These are phyloP conservation scores for Kazachstania taianensis DNA, from an alignment of 805 yeast genomes.

Conservation along the genomic window DNA sequence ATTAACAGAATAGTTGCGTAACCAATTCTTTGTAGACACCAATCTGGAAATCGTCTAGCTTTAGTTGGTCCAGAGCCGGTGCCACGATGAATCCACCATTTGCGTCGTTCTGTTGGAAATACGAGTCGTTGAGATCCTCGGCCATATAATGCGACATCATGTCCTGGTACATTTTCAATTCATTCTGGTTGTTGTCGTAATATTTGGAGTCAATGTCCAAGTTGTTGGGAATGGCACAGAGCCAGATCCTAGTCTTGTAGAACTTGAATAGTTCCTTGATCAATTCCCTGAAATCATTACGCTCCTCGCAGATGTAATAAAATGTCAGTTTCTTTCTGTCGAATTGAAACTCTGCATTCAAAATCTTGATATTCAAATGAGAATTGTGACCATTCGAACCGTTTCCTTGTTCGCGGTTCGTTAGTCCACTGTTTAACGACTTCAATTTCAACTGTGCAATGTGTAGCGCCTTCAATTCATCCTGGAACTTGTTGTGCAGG, in stretches of 20 bases:
- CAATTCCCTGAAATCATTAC: slow-evolving; percentile 65
- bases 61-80: slow-evolving; percentile 23
- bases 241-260: slow-evolving; percentile 74
- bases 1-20: slow-evolving; percentile 16
- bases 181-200: slow-evolving; percentile 24
- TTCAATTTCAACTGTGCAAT: slow-evolving; percentile 50
- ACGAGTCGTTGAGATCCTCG: slow-evolving; percentile 20
- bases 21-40: slow-evolving; percentile 30
- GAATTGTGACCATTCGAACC: slow-evolving; percentile 18
- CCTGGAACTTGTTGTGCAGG: slow-evolving; percentile 53
- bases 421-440: slow-evolving; percentile 21
- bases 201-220: slow-evolving; percentile 24
- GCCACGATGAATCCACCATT: slow-evolving; percentile 12
- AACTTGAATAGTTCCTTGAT: slow-evolving; percentile 66
- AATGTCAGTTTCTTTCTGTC: slow-evolving; percentile 71
- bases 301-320: slow-evolving; percentile 52
- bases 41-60: slow-evolving; percentile 29
- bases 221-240: slow-evolving; percentile 55
- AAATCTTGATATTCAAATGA: slow-evolving; percentile 44
- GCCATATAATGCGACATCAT: slow-evolving; percentile 26
- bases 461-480: slow-evolving; percentile 62
- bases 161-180: slow-evolving; percentile 26
- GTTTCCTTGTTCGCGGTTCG: slow-evolving; percentile 15
- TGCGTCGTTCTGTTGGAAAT: slow-evolving; percentile 5
- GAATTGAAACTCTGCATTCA: slow-evolving; percentile 74